A percentile compares a stretch with the other conserved stretches of the same genome.
Evolutionary conservation across 2,329 filamentous ascomycete species (phyloP).

Genomic region (Epichloe festucae): DNA sequence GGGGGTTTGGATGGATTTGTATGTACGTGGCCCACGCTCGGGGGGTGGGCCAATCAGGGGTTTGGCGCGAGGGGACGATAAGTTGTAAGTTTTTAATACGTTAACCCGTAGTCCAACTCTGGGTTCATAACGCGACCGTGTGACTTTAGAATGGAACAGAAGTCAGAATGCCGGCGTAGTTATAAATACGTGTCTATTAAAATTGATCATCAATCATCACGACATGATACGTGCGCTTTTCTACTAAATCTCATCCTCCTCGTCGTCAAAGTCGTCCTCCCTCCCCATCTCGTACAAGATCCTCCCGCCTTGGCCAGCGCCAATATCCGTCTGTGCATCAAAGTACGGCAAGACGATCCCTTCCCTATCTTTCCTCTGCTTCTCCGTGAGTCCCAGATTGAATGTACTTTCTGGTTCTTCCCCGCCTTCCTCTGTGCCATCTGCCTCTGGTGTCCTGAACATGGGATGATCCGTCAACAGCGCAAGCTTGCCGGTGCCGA

Average conservation of each 20-base stretch:
- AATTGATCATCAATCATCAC: too few species aligned
- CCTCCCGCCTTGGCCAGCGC: constrained; percentile 71
- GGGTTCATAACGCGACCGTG: neutral
- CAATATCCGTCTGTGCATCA: constrained; percentile 77
- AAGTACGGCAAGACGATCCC: constrained; percentile 90
- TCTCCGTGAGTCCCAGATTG: constrained; percentile 74
- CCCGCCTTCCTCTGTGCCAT: constrained; percentile 27
- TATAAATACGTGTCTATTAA: too few species aligned
- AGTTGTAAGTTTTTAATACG: neutral
- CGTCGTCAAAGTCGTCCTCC: constrained; percentile 94
- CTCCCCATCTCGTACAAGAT: constrained; percentile 95
- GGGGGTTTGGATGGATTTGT: too few species aligned
- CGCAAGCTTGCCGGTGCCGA: constrained; percentile 25
- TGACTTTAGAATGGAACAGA: too few species aligned
- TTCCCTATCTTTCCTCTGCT: constrained; percentile 75
- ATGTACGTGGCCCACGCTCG: neutral
- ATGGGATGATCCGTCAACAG: constrained; percentile 67
- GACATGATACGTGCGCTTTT: constrained; percentile 33
- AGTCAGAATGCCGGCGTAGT: too few species aligned
- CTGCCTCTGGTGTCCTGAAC: constrained; percentile 38
- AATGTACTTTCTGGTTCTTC: constrained; percentile 65
- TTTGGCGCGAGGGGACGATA: neutral
- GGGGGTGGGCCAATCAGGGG: constrained; percentile 10
- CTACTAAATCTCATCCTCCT: constrained; percentile 80
- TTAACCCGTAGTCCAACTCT: too few species aligned